Evolutionary conservation across 2,329 filamentous ascomycete species (phyloP).

Genomic region (Xylariaceae sp.): DNA sequence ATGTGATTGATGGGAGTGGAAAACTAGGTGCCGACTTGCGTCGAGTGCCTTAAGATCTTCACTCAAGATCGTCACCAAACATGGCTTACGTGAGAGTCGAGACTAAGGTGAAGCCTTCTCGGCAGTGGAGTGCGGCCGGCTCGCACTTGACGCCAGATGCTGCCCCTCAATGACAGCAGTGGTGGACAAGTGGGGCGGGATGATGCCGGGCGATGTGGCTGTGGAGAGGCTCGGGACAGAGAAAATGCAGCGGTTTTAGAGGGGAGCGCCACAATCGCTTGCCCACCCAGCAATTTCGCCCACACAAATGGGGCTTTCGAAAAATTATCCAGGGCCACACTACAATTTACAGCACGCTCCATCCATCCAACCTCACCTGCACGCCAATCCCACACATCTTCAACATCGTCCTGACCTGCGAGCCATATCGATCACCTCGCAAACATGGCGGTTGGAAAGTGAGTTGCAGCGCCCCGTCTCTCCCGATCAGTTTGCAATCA

Average conservation of each 20-base stretch:
- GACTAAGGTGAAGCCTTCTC: too few relatives aligned
- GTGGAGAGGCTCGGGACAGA: conserved; percentile 6
- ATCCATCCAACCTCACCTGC: conserved; percentile 29
- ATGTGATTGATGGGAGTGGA: too few relatives aligned
- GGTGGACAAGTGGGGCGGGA: background rate
- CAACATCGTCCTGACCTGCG: conserved; percentile 34
- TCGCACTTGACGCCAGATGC: too few relatives aligned
- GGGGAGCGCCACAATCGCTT: conserved; percentile 19
- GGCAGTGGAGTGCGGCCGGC: too few relatives aligned
- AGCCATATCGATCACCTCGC: conserved; percentile 48
- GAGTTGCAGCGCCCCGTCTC: conserved; percentile 35
- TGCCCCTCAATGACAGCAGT: background rate
- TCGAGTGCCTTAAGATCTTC: too few relatives aligned
- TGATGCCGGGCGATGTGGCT: conserved; percentile 16
- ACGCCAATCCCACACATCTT: conserved; percentile 27
- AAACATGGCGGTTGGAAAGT: conserved; percentile 84
- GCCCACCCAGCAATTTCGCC: conserved; percentile 26
- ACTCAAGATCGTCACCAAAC: too few relatives aligned
- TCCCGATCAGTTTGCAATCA: conserved; percentile 2
- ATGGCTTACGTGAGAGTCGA: too few relatives aligned
- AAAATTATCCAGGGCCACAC: conserved; percentile 31
- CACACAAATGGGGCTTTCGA: conserved; percentile 27
- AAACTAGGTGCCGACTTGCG: too few relatives aligned
- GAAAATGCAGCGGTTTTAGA: conserved; percentile 3
- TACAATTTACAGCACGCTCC: conserved; percentile 30